phyloP scores from a whole-genome alignment of 2,329 filamentous ascomycete species.

The Nigrospora oryzae region DNA sequence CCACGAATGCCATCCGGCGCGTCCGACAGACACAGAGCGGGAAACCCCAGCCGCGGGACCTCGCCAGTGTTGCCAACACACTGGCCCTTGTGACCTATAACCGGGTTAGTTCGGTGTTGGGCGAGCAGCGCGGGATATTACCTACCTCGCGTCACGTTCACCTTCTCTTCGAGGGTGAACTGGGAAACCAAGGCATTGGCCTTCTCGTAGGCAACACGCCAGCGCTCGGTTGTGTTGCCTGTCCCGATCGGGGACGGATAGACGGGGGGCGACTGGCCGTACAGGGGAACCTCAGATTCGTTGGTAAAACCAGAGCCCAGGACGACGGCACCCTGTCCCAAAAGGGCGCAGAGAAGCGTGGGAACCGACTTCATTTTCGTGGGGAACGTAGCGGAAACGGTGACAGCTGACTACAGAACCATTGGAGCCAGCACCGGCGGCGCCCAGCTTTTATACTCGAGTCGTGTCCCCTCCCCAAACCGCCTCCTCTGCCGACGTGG shows the following conservation, averaged over 20 bases:
- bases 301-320: neutral
- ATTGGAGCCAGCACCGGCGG: no score
- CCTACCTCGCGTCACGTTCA: conserved; percentile 10
- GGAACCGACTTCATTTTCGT: neutral
- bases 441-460: no score
- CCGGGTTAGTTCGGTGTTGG: no score
- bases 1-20: conserved; percentile 23
- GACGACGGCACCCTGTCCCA: neutral
- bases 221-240: conserved; percentile 37
- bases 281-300: conserved; percentile 31
- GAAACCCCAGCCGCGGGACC: conserved; percentile 30
- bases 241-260: conserved; percentile 50
- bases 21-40: conserved; percentile 30
- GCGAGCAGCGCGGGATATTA: no score
- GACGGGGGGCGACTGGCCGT: conserved; percentile 39
- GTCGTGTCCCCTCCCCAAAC: no score
- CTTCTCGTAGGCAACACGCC: conserved; percentile 59
- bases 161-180: conserved; percentile 71
- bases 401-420: no score
- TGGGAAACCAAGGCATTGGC: conserved; percentile 61
- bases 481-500: no score
- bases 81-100: conserved; percentile 10
- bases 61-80: conserved; percentile 35
- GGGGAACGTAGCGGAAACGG: no score
- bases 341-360: neutral